These are phyloP conservation scores for Colletotrichum tanaceti DNA, from an alignment of 2,329 filamentous ascomycete genomes.

Conservation along the genomic window DNA sequence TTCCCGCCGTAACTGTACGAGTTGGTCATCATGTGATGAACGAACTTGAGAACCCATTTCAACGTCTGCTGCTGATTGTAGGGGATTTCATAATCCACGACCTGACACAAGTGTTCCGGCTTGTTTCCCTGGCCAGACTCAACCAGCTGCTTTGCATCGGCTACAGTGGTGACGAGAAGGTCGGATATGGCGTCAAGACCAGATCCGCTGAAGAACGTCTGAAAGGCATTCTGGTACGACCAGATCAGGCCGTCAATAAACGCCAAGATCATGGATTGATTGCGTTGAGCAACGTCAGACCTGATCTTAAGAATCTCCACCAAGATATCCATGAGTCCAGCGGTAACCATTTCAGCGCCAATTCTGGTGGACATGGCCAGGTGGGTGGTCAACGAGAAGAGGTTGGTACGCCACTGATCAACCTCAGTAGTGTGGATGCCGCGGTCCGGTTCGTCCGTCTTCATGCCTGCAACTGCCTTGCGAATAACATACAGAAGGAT, in stretches of 20 bases:
- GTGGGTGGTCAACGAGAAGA: conserved; percentile 88
- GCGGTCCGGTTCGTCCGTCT: conserved; percentile 64
- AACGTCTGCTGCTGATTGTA: conserved; percentile 94
- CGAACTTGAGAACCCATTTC: conserved; percentile 94
- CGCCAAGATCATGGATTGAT: conserved; percentile 84
- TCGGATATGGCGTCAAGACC: conserved; percentile 93
- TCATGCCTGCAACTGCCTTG: conserved; percentile 88
- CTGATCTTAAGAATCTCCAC: conserved; percentile 88
- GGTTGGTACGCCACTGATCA: conserved; percentile 89
- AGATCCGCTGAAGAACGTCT: conserved; percentile 81
- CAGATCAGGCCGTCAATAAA: conserved; percentile 93
- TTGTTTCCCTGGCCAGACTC: conserved; percentile 78
- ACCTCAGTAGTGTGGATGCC: conserved; percentile 72
- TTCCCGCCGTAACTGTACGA: conserved; percentile 77
- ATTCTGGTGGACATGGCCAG: conserved; percentile 80
- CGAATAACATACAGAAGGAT: conserved; percentile 92
- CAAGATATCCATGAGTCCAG: conserved; percentile 89
- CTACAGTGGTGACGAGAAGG: conserved; percentile 82
- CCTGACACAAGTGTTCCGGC: conserved; percentile 75
- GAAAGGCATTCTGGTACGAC: conserved; percentile 85
- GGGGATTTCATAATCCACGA: conserved; percentile 92
- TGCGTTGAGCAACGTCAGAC: conserved; percentile 82
- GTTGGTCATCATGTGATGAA: conserved; percentile 93
- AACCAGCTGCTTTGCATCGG: conserved; percentile 74
- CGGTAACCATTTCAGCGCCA: conserved; percentile 85